A percentile compares a stretch with the other conserved stretches of the same genome.
These are phyloP conservation scores for Hordeum vulgare DNA, from an alignment of 176 grass and related monocot genomes.

Conservation along the genomic window DNA sequence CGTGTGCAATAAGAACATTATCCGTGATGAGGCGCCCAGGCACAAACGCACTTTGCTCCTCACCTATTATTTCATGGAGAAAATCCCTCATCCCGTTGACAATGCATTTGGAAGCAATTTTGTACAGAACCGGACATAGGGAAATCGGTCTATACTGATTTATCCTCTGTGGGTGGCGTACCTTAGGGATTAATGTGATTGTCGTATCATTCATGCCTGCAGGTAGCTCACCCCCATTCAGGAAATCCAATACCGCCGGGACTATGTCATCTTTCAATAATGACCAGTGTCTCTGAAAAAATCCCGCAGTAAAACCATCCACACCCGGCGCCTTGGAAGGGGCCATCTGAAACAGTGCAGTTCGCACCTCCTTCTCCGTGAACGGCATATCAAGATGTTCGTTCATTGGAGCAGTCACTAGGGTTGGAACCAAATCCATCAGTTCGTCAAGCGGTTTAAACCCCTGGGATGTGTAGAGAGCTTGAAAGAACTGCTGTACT, in stretches of 20 bases:
- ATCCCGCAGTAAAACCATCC: background rate
- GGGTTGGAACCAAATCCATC: too few relatives aligned
- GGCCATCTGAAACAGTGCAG: too few relatives aligned
- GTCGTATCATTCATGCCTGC: background rate
- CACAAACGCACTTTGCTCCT: too few relatives aligned
- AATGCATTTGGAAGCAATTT: background rate
- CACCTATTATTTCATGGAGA: background rate
- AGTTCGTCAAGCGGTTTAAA: too few relatives aligned
- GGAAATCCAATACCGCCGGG: background rate
- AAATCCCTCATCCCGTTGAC: background rate
- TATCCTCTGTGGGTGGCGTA: background rate
- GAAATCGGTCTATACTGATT: background rate
- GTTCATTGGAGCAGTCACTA: too few relatives aligned
- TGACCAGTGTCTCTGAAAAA: background rate
- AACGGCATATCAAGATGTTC: too few relatives aligned
- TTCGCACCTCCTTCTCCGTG: too few relatives aligned
- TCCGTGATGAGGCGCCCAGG: too few relatives aligned
- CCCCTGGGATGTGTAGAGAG: too few relatives aligned
- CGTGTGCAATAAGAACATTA: too few relatives aligned
- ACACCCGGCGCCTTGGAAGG: background rate
- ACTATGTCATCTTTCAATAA: background rate
- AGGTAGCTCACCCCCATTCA: background rate
- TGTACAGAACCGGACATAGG: background rate
- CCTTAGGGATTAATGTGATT: background rate
- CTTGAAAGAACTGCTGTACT: too few relatives aligned